phyloP scores from a whole-genome alignment of 257 asterid genomes.

The Knoxia roxburghii region DNA sequence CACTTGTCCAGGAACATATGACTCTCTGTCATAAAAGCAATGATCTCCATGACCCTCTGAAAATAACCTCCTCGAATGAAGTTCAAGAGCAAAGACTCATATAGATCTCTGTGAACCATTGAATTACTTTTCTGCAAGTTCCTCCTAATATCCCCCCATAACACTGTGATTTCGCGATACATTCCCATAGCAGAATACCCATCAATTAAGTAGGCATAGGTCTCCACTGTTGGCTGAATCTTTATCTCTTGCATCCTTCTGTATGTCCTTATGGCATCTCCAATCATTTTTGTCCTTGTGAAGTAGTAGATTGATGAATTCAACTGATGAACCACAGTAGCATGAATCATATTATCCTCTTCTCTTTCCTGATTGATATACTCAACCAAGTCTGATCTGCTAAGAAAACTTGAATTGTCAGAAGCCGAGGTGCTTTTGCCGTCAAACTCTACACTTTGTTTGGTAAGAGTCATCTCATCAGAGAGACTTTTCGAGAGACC shows the following conservation, averaged over 20 bases:
- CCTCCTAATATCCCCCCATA: conserved; percentile 90
- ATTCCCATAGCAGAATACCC: conserved; percentile 60
- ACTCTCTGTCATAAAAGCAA: conserved; percentile 52
- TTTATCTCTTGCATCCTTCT: conserved; percentile 63
- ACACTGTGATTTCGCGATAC: conserved; percentile 70
- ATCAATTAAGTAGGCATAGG: conserved; percentile 45
- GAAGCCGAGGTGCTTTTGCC: conserved; percentile 17
- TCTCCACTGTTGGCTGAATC: conserved; percentile 52
- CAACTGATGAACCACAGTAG: conserved; percentile 34
- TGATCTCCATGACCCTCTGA: conserved; percentile 80
- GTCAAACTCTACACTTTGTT: conserved; percentile 18
- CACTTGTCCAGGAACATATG: conserved; percentile 69
- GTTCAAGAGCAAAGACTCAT: conserved; percentile 54
- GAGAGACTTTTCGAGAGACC: conserved; percentile 17
- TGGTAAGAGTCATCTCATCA: conserved; percentile 14
- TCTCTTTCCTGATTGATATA: conserved; percentile 36
- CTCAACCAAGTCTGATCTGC: conserved; percentile 37
- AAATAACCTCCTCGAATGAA: conserved; percentile 85
- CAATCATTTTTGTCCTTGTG: conserved; percentile 77
- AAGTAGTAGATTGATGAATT: conserved; percentile 78
- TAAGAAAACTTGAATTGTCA: conserved; percentile 10
- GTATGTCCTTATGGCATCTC: conserved; percentile 65
- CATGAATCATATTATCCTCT: conserved; percentile 26
- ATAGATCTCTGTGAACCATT: conserved; percentile 49
- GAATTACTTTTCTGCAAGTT: conserved; percentile 31